Evolutionary conservation across 1,284 basidiomycete genomes (phyloP), one percentile per base, ranked within the genome.

Genomic region (Microbotryomycetes sp.): DNA sequence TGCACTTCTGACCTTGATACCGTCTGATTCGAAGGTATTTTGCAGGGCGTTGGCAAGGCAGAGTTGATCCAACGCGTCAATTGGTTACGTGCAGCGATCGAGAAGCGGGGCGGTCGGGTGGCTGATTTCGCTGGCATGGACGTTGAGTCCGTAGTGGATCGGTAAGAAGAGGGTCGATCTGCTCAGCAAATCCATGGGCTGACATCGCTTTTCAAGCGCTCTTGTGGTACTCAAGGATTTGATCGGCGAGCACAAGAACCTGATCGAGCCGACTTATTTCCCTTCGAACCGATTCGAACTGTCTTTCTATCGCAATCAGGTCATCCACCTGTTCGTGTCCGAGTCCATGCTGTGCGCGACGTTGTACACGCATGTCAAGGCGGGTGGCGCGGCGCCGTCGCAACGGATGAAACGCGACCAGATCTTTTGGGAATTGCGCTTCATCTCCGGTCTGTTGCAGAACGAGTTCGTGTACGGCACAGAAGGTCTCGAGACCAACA

Each of bases 401-500:
- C 75, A 76, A 66, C 52, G 68, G 16, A 75, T 76, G 74, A 59
- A 68, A 15, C 59, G 62, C 18, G 56, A 59, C 21, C 64, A 71
- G 3, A 57, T 75, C 41, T 35, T 73, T 21, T 35, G 45, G 48
- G 72, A 75, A 48, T 68, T 72, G 53, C 57, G 66, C 13, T 76
- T 74, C 65, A 65, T 76, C 56, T 74, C 73, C 2, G 62, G 69
- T 4, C 64, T 76, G 13, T 61, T 76, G 24, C 71, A 73, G 55
- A 73, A 74, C 68, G 75, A 76, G 56, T 76, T 76, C 24, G 73
- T 76, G 23, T 76, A 71, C 60, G 69, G 70, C 11, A 71, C 74
- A 13, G 73, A 73, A 41, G 65, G 71, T 9, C 66, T 75, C 47
- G 72, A 73, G 58, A 60, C 59, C 54, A 76, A 76, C 50, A 72